A percentile compares a stretch with the other conserved stretches of the same genome.
phyloP scores from a whole-genome alignment of 306 rosid genomes.

The Quercus cerris region DNA sequence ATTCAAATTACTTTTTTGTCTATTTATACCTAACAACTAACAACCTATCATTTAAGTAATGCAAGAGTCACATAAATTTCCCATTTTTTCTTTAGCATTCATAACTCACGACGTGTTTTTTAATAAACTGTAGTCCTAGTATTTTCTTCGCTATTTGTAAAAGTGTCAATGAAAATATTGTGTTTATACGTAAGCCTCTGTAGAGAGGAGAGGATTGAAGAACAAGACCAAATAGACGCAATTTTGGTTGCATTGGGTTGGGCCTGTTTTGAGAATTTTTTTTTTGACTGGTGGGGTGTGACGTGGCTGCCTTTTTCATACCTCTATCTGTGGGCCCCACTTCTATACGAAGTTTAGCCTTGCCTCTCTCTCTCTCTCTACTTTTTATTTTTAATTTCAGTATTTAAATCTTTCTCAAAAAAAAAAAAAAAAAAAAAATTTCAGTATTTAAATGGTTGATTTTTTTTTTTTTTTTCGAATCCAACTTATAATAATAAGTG shows the following conservation, averaged over 20 bases:
- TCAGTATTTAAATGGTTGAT: neutral
- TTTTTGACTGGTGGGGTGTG: conserved; percentile 18
- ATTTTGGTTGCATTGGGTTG: neutral
- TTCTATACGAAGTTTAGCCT: neutral
- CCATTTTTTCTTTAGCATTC: no score
- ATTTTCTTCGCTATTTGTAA: no score
- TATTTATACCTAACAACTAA: no score
- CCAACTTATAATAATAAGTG: neutral
- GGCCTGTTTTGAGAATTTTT: conserved; percentile 21
- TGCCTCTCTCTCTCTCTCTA: neutral
- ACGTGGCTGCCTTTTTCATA: conserved; percentile 20
- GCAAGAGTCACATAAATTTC: no score
- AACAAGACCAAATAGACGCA: conserved; percentile 1
- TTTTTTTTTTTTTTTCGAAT: neutral
- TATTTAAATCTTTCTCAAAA: no score
- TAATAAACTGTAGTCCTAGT: no score
- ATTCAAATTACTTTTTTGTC: no score
- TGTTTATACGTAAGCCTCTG: neutral
- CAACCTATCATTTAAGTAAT: no score
- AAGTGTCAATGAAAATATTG: no score
- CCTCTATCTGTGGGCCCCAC: neutral
- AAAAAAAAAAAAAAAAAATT: no score
- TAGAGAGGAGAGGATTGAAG: neutral
- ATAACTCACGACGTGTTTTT: no score
- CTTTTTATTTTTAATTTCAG: neutral